Evolutionary conservation across 495 filamentous ascomycete genomes (phyloP), one percentile per base, ranked within the genome.

Genomic region (Aspergillus asperescens): DNA sequence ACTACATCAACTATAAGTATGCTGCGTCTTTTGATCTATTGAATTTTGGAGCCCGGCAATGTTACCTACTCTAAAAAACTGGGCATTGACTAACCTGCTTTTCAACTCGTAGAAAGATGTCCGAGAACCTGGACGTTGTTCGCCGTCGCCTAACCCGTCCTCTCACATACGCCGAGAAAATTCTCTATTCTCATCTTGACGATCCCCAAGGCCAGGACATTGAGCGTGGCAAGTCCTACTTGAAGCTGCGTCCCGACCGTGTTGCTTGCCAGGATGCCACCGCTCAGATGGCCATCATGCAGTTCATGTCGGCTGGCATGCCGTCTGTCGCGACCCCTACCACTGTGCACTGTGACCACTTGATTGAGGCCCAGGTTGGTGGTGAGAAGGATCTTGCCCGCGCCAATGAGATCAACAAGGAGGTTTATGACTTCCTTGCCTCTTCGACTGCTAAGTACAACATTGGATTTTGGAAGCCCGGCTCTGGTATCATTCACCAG

Each of bases 191-290:
- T 58, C 93, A 98, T 75, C 79, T 98, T 67, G 93, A 98, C 76
- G 90, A 98, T 70, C 94, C 94, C 45, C 88, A 98, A 61, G 85
- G 84, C 59, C 90, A 95, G 70, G 93, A 96, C 5, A 93, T 97
- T 59, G 84, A 97, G 83, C 88, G 93, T 64, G 93, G 93, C 60
- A 84, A 81, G 55, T 95, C 89, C 49, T 97, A 98, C 78, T 85
- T 98, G 50, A 94, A 88, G 75, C 83, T 98, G 54, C 88, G 93
- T 48, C 94, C 94, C 37, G 93, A 98, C 70, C 88, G 93, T 73
- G 94, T 98, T 62, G 94, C 94, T 76, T 96, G 92, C 80, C 93
- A 98, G 80, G 93, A 98, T 83, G 93, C 93, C 61, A 98, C 94
- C 23, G 93, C 93, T 55, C 93, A 98, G 82, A 98, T 97, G 94